Conservation (phyloP, 2,329 filamentous ascomycete genomes). For the Fusarium tuaranense region DNA sequence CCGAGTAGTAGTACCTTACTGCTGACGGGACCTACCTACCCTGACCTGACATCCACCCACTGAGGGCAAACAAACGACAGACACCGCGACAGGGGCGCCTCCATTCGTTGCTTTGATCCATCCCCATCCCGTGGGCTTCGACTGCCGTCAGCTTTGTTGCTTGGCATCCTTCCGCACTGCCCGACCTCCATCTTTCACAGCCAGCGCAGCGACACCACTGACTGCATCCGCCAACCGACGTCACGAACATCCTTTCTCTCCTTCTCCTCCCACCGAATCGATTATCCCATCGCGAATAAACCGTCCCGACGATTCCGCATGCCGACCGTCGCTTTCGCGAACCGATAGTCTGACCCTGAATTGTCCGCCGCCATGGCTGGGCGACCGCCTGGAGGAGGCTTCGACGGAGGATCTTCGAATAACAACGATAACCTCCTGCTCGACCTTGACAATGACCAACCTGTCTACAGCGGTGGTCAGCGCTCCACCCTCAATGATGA, state of each 20-base stretch:
- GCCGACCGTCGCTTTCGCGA: slow-evolving; percentile 45
- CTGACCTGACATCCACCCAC: slow-evolving; percentile 19
- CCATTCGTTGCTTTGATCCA: slow-evolving; percentile 5
- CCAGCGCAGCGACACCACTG: slow-evolving; percentile 6
- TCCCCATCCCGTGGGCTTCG: neutral
- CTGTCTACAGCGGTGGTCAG: slow-evolving; percentile 80
- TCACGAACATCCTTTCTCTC: slow-evolving; percentile 4
- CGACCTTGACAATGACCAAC: slow-evolving; percentile 78
- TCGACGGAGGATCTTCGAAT: slow-evolving; percentile 61
- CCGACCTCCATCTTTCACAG: slow-evolving; percentile 25
- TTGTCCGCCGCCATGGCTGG: slow-evolving; percentile 70
- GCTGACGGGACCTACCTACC: slow-evolving; percentile 31
- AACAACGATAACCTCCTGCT: slow-evolving; percentile 74
- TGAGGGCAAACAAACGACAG: slow-evolving; percentile 17
- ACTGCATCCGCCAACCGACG: slow-evolving; percentile 4
- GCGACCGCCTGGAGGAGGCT: slow-evolving; percentile 60
- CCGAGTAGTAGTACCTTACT: neutral
- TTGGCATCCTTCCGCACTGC: slow-evolving; percentile 32
- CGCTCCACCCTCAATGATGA: slow-evolving; percentile 85
- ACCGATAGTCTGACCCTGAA: slow-evolving; percentile 48
- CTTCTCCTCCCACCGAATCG: slow-evolving; percentile 8
- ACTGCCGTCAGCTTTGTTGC: slow-evolving; percentile 35
- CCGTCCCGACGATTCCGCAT: slow-evolving; percentile 46
- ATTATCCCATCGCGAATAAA: slow-evolving; percentile 11
- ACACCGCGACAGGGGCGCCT: slow-evolving; percentile 25